Percentiles rank a stretch among this genome's conserved stretches.
Evolutionary conservation across 306 rosid species (phyloP).

Genomic region (Purshia tridentata): DNA sequence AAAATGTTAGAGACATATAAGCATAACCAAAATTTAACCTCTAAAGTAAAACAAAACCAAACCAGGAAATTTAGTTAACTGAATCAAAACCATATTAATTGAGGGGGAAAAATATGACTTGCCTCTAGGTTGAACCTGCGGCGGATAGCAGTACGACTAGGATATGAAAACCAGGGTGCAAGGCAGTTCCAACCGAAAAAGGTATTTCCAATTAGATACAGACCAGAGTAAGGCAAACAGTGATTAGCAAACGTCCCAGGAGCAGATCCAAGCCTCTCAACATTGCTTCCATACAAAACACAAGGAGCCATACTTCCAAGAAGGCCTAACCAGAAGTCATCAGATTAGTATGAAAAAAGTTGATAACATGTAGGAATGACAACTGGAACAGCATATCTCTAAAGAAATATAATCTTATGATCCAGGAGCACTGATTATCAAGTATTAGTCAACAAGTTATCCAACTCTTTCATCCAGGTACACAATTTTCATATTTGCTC

Average conservation of each 20-base stretch:
- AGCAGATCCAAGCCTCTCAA: constrained; percentile 68
- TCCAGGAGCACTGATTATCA: not conserved
- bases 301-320: constrained; percentile 97
- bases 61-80: not conserved
- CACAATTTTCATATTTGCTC: not conserved
- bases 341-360: not conserved
- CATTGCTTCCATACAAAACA: constrained; percentile 89
- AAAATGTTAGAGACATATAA: not conserved
- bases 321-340: constrained; percentile 56
- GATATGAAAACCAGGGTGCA: constrained; percentile 79
- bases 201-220: constrained; percentile 65
- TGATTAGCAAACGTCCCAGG: constrained; percentile 74
- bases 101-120: constrained; percentile 28
- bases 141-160: constrained; percentile 80
- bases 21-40: not conserved
- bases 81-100: not conserved
- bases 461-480: not conserved
- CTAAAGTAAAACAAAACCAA: not conserved
- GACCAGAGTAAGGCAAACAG: constrained; percentile 72
- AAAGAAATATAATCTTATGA: not conserved
- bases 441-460: not conserved
- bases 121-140: constrained; percentile 92
- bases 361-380: not conserved
- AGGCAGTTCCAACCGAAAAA: constrained; percentile 77
- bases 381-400: not conserved